Base-by-base conservation (phyloP, 345 rosid genomes). In the Acer campestre region DNA sequence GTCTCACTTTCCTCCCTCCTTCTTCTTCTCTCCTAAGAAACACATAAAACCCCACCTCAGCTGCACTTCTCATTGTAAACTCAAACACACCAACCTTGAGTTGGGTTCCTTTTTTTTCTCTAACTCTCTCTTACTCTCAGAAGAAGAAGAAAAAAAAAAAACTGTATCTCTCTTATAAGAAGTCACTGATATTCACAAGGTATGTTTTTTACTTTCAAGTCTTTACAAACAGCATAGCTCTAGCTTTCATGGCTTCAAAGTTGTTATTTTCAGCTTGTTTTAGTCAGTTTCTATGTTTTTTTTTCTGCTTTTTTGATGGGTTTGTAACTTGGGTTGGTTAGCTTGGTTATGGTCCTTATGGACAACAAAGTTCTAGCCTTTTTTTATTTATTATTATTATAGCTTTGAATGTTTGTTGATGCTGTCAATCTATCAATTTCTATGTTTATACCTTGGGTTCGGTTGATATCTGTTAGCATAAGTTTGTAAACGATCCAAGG, bases 1-100 rank as follows among this genome's bases (percentile, higher is more conserved):
- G 85, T 80, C 88, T 31, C 82, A 75, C 87, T 90, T 92, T 93
- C 98, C 93, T 87, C 80, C 70, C 89, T 80, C 82, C 89, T 35
- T 85, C 76, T 8, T 87, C 97, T 82, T 80, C 76, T 8, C 35
- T 75, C 70, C 27, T 58, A 75, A 61, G 70, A 35, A 67, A 83
- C 20, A 29, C 79, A 81, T 81, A 87, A 72, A 83, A 73, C 85
- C 74, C 73, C 25, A 51, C 75, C 13, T 42, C 61, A 76, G 67
- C 59, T 62, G 81, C 66, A 31, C 61, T 69, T 14, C 58, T 17
- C 27, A 63, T 31, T 20, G 69, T 71, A 56, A 46, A 25, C 64
- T 77, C 84, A 68, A 58, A 58, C 62, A 58, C 62, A 59, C 63
- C 63, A 56, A 17, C 51, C 73, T 77, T 58, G 67, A 59, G n/a